phyloP scores from a whole-genome alignment of 2,329 filamentous ascomycete genomes.

The Lachnum nothofagi region DNA sequence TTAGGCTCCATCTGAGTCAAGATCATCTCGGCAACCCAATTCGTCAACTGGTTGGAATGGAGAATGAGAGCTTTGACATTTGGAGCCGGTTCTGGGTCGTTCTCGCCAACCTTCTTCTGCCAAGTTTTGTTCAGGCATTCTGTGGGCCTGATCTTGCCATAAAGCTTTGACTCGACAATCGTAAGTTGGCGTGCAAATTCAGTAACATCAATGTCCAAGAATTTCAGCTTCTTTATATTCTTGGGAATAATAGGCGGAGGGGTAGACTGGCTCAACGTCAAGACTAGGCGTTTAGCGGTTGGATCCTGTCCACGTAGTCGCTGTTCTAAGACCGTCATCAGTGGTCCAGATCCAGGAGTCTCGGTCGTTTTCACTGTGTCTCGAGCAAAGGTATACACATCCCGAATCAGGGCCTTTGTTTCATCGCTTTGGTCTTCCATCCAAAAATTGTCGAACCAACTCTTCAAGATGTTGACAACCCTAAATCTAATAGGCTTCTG shows the following conservation, averaged over 20 bases:
- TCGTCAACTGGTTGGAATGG: constrained; percentile 97
- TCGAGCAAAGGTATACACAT: constrained; percentile 85
- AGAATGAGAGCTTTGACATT: constrained; percentile 96
- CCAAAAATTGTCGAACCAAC: constrained; percentile 98
- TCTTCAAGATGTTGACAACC: constrained; percentile 96
- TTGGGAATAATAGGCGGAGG: constrained; percentile 90
- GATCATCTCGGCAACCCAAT: constrained; percentile 99
- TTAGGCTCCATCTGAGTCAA: constrained; percentile 89
- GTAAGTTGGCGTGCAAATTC: constrained; percentile 98
- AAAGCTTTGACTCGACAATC: constrained; percentile 90
- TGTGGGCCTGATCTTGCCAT: constrained; percentile 90
- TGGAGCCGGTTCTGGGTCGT: constrained; percentile 77
- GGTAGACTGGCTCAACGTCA: constrained; percentile 76
- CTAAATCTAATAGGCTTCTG: constrained; percentile 94
- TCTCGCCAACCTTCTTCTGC: constrained; percentile 87
- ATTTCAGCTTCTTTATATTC: constrained; percentile 99
- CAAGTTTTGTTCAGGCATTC: constrained; percentile 98
- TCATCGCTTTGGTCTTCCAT: constrained; percentile 89
- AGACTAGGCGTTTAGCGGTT: constrained; percentile 76
- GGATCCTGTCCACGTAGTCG: constrained; percentile 83
- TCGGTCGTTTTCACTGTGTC: constrained; percentile 91
- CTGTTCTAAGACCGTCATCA: constrained; percentile 85
- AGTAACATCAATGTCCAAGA: constrained; percentile 89
- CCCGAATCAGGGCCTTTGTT: constrained; percentile 76
- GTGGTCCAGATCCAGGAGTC: constrained; percentile 77